A percentile compares a stretch with the other conserved stretches of the same genome.
Evolutionary conservation across 495 filamentous ascomycete species (phyloP).

Genomic region (Poronia punctata): DNA sequence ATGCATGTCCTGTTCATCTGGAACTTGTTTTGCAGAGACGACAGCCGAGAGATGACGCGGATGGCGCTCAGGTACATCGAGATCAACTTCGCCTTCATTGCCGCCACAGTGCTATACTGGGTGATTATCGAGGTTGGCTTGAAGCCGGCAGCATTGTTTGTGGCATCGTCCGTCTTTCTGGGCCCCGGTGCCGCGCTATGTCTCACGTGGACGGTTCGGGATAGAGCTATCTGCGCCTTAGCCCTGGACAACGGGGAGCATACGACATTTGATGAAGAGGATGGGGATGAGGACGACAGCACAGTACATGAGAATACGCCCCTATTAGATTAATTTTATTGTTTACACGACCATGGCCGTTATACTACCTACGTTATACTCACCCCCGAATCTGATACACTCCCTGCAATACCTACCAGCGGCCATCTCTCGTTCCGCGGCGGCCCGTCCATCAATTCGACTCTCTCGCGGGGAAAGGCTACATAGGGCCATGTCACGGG

Average conservation of each 20-base stretch:
- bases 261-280: conserved; percentile 1
- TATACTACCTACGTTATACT: too few relatives aligned
- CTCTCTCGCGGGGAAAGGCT: too few relatives aligned
- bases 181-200: conserved; percentile 35
- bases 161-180: conserved; percentile 19
- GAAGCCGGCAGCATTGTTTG: conserved; percentile 22
- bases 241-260: conserved; percentile 8
- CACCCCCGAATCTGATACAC: too few relatives aligned
- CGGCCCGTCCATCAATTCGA: too few relatives aligned
- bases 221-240: conserved; percentile 17
- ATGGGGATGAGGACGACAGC: conserved; percentile 9
- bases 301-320: conserved; percentile 12
- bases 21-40: conserved; percentile 23
- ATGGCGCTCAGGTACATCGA: conserved; percentile 27
- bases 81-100: conserved; percentile 28
- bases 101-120: conserved; percentile 35
- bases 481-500: too few relatives aligned
- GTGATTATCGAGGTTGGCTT: conserved; percentile 31
- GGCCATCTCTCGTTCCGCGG: too few relatives aligned
- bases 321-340: not conserved
- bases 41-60: conserved; percentile 35
- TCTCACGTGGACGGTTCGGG: conserved; percentile 30
- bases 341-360: too few relatives aligned
- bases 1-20: conserved; percentile 26
- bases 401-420: too few relatives aligned